Evolutionary conservation across 176 grass and related monocot species (phyloP).

Genomic region (Zea luxurians): DNA sequence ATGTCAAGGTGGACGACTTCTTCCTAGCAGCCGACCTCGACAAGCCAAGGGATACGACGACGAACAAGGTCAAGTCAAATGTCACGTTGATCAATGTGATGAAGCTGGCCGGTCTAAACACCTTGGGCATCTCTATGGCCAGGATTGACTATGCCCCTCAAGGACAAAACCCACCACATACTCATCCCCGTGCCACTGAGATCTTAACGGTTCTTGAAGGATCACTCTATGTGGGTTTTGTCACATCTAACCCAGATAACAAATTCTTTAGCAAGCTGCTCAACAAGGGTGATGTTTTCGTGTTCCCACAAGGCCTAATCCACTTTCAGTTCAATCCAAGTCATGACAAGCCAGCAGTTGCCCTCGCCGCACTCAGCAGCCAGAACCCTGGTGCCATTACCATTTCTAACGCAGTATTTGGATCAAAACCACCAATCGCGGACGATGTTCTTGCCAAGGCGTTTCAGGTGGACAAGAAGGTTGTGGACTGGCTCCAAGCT

Average conservation of each 20-base stretch:
- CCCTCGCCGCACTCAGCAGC: conserved; percentile 35
- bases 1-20: no score
- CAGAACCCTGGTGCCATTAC: conserved; percentile 28
- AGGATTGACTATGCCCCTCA: background rate
- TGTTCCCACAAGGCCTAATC: conserved; percentile 39
- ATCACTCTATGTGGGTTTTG: conserved; percentile 34
- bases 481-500: conserved; percentile 33
- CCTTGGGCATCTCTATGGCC: no score
- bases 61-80: no score
- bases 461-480: conserved; percentile 43
- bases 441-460: conserved; percentile 41
- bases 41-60: no score
- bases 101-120: no score
- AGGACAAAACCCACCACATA: conserved; percentile 30
- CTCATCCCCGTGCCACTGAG: conserved; percentile 37
- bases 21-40: no score
- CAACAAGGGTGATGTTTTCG: conserved; percentile 41
- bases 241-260: conserved; percentile 21
- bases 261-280: conserved; percentile 37
- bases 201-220: conserved; percentile 36
- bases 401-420: conserved; percentile 16
- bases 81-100: no score
- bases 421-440: conserved; percentile 11
- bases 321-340: conserved; percentile 45
- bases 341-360: conserved; percentile 13